Conservation (phyloP, 192 early-diverging fungal genomes). For the Geranomyces variabilis region DNA sequence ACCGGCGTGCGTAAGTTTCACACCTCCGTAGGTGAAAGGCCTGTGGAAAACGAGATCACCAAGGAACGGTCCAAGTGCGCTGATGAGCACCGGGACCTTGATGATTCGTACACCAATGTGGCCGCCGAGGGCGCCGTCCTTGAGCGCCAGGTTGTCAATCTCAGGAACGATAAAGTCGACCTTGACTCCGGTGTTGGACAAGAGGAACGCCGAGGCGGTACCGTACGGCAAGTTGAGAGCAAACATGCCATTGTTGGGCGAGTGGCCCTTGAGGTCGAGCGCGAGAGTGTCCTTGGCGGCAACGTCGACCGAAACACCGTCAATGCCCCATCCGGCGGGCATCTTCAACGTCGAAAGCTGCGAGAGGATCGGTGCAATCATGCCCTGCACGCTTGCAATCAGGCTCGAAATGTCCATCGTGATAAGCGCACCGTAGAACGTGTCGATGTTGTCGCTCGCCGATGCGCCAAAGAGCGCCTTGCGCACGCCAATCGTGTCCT, state of each 20-base stretch:
- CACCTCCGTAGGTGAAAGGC: slow-evolving; percentile 12
- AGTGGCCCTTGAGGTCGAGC: slow-evolving; percentile 27
- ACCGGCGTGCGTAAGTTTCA: background rate
- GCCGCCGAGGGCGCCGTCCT: slow-evolving; percentile 19
- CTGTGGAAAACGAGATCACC: slow-evolving; percentile 27
- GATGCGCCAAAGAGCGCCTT: slow-evolving; percentile 24
- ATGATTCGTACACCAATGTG: slow-evolving; percentile 9
- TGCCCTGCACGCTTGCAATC: background rate
- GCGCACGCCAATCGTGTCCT: slow-evolving; percentile 13
- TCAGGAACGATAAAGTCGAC: slow-evolving; percentile 18
- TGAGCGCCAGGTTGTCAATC: slow-evolving; percentile 31
- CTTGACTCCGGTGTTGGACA: background rate
- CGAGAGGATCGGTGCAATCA: background rate
- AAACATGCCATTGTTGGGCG: slow-evolving; percentile 33
- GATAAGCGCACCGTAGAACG: slow-evolving; percentile 22
- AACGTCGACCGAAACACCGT: slow-evolving; percentile 26
- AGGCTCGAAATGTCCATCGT: slow-evolving; percentile 7
- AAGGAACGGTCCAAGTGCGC: slow-evolving; percentile 16
- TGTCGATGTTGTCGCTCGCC: slow-evolving; percentile 23
- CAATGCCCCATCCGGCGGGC: slow-evolving; percentile 31
- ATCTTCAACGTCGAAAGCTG: background rate
- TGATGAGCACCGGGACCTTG: slow-evolving; percentile 2
- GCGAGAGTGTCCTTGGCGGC: slow-evolving; percentile 5
- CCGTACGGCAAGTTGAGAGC: slow-evolving; percentile 26
- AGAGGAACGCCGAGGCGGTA: background rate